A percentile compares a stretch with the other conserved stretches of the same genome.
Evolutionary conservation across 2,329 filamentous ascomycete species (phyloP).

Genomic region (Myriosclerotinia scirpicola): DNA sequence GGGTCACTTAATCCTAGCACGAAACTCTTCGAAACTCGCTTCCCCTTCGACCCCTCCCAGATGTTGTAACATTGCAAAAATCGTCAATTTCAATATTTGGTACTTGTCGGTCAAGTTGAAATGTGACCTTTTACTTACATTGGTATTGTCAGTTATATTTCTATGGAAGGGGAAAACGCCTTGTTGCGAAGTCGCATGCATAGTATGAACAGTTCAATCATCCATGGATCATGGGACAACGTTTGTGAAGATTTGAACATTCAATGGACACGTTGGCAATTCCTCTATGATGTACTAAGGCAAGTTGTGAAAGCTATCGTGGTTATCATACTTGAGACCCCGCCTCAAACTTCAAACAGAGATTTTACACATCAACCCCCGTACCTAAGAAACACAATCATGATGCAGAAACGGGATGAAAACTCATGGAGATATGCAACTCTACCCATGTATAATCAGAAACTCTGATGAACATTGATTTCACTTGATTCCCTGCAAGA

Average conservation of each 20-base stretch:
- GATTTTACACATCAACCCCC: slow-evolving; percentile 34
- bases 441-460: slow-evolving; percentile 41
- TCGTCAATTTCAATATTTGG: slow-evolving; percentile 21
- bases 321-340: slow-evolving; percentile 26
- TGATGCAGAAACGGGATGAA: slow-evolving; percentile 40
- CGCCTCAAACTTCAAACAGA: slow-evolving; percentile 34
- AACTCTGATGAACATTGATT: slow-evolving; percentile 39
- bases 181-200: slow-evolving; percentile 4
- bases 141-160: background rate
- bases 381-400: slow-evolving; percentile 38
- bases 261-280: background rate
- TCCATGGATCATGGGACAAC: background rate
- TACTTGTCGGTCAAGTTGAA: background rate
- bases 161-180: background rate
- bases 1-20: slow-evolving; percentile 16
- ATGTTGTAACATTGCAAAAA: slow-evolving; percentile 24
- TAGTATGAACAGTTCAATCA: slow-evolving; percentile 2
- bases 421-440: slow-evolving; percentile 38
- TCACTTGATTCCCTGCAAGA: slow-evolving; percentile 23
- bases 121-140: background rate
- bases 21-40: slow-evolving; percentile 25
- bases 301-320: slow-evolving; percentile 11
- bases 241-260: background rate
- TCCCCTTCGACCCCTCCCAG: slow-evolving; percentile 19
- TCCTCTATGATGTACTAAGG: background rate